A percentile compares a stretch with the other conserved stretches of the same genome.
Evolutionary conservation across 257 asterid species (phyloP).

Genomic region (Salvia rosmarinus): DNA sequence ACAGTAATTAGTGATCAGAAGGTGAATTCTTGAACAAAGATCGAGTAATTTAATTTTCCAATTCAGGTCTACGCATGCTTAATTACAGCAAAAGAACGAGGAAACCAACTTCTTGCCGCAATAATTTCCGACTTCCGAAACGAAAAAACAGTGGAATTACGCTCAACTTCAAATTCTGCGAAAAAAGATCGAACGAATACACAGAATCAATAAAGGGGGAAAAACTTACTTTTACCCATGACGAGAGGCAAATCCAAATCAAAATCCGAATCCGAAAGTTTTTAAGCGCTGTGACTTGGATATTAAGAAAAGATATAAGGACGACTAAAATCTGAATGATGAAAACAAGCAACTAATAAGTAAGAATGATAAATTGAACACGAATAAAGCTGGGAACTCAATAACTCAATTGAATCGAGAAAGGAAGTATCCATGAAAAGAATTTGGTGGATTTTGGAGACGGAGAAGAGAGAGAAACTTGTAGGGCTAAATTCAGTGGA

Average conservation of each 20-base stretch:
- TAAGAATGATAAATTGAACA: constrained; percentile 40
- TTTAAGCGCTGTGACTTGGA: constrained; percentile 10
- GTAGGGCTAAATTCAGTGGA: background rate
- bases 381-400: constrained; percentile 23
- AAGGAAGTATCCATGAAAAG: constrained; percentile 49
- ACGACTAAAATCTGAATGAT: constrained; percentile 50
- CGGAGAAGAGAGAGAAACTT: constrained; percentile 7
- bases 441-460: background rate
- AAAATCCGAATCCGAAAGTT: no score
- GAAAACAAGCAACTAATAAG: constrained; percentile 42
- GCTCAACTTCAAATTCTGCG: background rate
- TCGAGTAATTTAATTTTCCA: background rate
- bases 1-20: background rate
- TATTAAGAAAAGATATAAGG: constrained; percentile 44
- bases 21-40: background rate
- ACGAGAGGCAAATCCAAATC: constrained; percentile 36
- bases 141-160: background rate
- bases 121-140: background rate
- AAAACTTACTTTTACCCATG: constrained; percentile 85
- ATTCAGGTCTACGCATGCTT: background rate
- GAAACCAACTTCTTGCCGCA: background rate
- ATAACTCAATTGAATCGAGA: constrained; percentile 40
- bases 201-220: background rate
- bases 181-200: constrained; percentile 13
- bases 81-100: background rate